Base-by-base conservation (phyloP, 352 stramenopile species). In the Globisporangium okanoganense region DNA sequence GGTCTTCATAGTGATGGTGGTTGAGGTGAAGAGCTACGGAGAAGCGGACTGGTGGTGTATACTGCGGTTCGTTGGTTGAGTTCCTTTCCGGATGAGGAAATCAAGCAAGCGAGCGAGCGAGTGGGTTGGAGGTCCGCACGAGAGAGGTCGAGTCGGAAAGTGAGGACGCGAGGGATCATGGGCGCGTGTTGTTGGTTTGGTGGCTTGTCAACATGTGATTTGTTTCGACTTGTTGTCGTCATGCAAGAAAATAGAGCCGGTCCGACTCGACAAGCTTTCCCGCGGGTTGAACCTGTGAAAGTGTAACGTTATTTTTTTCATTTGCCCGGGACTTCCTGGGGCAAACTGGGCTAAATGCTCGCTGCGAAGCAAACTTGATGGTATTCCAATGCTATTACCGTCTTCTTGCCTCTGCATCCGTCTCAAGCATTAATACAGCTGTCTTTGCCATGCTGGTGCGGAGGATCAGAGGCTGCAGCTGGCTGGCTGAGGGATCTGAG, bases 61-160 rank as follows among this genome's bases (percentile, higher is more conserved):
- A 41, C 49, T 61, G 29, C 25, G 25, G 49, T 10, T 55, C 24
- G 49, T 43, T 44, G n/a, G n/a, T 25, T 48, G 56, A 14, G 14
- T 56, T 50, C 55, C 43, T 53, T 60, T 60, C 41, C 54, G 13
- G 45, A 48, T 33, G 56, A 61, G 55, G 41, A 52, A 61, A 41
- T 45, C 29, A 41, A 57, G 24, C 45, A 31, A 52, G 33, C 48
- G 25, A 41, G 56, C n/a, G 44, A 53, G 45, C 20, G 49, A 62
- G 56, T 49, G 22, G 33, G 22, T 10, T 20, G n/a, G 43, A 52
- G 54, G 41, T 52, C 55, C 55, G 29, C 22, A 44, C 55, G 29
- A 27, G 41, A 60, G 41, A 50, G 31, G 41, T 61, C 41, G 41
- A 61, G 55, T 61, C 55, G 55, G 55, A 33, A 33, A 33, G 6